phyloP scores from a whole-genome alignment of 768 basidiomycete genomes.

The Leccinum imitatum region DNA sequence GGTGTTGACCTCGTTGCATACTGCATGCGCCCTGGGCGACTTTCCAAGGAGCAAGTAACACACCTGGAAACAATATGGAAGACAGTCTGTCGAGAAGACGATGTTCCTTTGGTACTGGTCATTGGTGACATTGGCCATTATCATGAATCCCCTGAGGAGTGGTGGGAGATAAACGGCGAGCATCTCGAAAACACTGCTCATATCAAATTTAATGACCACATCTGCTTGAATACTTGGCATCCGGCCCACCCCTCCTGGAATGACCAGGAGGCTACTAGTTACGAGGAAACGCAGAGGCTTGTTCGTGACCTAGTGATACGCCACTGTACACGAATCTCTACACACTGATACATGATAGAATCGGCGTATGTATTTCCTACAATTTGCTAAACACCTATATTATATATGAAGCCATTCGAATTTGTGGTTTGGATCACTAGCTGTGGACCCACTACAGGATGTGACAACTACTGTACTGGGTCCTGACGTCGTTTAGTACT shows the following conservation, averaged over 20 bases:
- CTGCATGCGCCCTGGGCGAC: constrained; percentile 37
- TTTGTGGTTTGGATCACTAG: too few species aligned
- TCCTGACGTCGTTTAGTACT: too few species aligned
- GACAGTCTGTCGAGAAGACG: constrained; percentile 11
- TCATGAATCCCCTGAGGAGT: constrained; percentile 17
- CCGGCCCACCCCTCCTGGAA: constrained; percentile 21
- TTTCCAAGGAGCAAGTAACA: constrained; percentile 29
- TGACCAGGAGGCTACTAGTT: constrained; percentile 10
- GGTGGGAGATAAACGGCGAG: constrained; percentile 22
- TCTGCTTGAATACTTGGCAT: constrained; percentile 18
- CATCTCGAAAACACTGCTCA: constrained; percentile 1
- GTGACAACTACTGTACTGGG: neutral
- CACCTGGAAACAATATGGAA: constrained; percentile 34
- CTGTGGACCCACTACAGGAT: too few species aligned
- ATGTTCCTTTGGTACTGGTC: constrained; percentile 18
- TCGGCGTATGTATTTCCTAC: neutral
- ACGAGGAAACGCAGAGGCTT: constrained; percentile 18
- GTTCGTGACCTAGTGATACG: constrained; percentile 16
- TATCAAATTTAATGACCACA: constrained; percentile 19
- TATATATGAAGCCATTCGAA: too few species aligned
- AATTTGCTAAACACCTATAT: neutral
- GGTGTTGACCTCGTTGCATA: constrained; percentile 33
- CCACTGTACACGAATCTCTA: constrained; percentile 5
- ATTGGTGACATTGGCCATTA: constrained; percentile 16
- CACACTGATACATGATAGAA: constrained; percentile 7